A percentile compares a stretch with the other conserved stretches of the same genome.
Evolutionary conservation across 805 yeast species (phyloP).

Genomic region (Teunomyces barrocoloradensis): DNA sequence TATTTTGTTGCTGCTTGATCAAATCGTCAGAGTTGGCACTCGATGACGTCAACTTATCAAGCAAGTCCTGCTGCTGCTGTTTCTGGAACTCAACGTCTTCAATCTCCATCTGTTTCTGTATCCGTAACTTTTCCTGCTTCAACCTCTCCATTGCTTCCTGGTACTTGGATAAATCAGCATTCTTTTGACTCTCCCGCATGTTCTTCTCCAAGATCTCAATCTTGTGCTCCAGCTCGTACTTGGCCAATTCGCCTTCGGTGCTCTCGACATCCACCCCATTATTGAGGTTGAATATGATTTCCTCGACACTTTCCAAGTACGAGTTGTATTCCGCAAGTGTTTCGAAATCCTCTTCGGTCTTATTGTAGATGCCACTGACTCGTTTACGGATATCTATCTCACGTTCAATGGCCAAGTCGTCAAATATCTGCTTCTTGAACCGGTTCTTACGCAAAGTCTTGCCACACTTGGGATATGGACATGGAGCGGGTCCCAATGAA

Average conservation of each 20-base stretch:
- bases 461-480: constrained; percentile 91
- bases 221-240: constrained; percentile 72
- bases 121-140: constrained; percentile 62
- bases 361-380: constrained; percentile 75
- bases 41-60: constrained; percentile 37
- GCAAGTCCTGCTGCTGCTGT: constrained; percentile 41
- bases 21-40: constrained; percentile 34
- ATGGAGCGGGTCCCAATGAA: constrained; percentile 92
- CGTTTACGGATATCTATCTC: constrained; percentile 89
- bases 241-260: constrained; percentile 62
- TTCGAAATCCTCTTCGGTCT: constrained; percentile 70
- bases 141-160: constrained; percentile 54
- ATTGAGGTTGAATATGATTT: constrained; percentile 70
- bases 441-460: constrained; percentile 81
- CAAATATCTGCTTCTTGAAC: constrained; percentile 91
- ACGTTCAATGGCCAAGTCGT: constrained; percentile 83
- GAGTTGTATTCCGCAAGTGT: constrained; percentile 60
- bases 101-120: constrained; percentile 58
- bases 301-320: constrained; percentile 83
- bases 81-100: constrained; percentile 40
- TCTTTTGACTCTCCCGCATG: constrained; percentile 57
- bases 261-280: constrained; percentile 66
- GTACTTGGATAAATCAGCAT: constrained; percentile 65
- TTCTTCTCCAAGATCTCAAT: constrained; percentile 75
- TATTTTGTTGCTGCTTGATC: constrained; percentile 35